These are phyloP conservation scores for Psilocybe cyanescens DNA, from an alignment of 768 basidiomycete genomes.

Conservation along the genomic window DNA sequence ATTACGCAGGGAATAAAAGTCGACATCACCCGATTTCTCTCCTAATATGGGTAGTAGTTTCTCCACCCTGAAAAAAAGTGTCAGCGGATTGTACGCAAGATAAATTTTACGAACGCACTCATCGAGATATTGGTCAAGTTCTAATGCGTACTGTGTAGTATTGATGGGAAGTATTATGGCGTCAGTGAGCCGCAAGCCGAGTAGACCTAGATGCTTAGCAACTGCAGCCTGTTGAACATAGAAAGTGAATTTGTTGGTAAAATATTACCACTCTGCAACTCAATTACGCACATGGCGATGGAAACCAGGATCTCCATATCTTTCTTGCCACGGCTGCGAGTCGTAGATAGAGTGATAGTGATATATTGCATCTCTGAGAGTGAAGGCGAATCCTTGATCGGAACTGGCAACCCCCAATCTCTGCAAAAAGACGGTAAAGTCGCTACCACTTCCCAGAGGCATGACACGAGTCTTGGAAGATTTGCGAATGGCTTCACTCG, in stretches of 20 bases:
- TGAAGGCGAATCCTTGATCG: slow-evolving; percentile 43
- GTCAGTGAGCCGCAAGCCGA: slow-evolving; percentile 65
- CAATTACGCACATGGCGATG: slow-evolving; percentile 59
- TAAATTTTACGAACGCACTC: slow-evolving; percentile 42
- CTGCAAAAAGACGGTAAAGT: slow-evolving; percentile 93
- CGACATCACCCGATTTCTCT: slow-evolving; percentile 23
- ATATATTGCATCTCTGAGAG: slow-evolving; percentile 63
- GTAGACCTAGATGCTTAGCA: slow-evolving; percentile 67
- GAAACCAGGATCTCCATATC: slow-evolving; percentile 79
- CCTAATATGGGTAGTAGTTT: slow-evolving; percentile 35
- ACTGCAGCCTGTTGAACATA: slow-evolving; percentile 54
- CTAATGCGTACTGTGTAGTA: slow-evolving; percentile 74
- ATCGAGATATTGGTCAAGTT: slow-evolving; percentile 65
- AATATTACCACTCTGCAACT: background rate
- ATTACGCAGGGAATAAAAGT: slow-evolving; percentile 48
- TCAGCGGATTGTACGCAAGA: background rate
- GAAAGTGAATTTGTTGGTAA: too few species aligned
- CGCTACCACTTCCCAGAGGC: slow-evolving; percentile 85
- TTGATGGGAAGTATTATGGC: slow-evolving; percentile 73
- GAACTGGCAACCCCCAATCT: slow-evolving; percentile 55
- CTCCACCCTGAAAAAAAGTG: slow-evolving; percentile 48
- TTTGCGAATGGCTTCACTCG: slow-evolving; percentile 32
- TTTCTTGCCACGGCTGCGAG: slow-evolving; percentile 70
- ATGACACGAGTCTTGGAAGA: slow-evolving; percentile 46
- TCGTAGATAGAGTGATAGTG: slow-evolving; percentile 85